Evolutionary conservation across 225 moss, liverwort and hornwort species (phyloP).

Genomic region (Polytrichum formosum): DNA sequence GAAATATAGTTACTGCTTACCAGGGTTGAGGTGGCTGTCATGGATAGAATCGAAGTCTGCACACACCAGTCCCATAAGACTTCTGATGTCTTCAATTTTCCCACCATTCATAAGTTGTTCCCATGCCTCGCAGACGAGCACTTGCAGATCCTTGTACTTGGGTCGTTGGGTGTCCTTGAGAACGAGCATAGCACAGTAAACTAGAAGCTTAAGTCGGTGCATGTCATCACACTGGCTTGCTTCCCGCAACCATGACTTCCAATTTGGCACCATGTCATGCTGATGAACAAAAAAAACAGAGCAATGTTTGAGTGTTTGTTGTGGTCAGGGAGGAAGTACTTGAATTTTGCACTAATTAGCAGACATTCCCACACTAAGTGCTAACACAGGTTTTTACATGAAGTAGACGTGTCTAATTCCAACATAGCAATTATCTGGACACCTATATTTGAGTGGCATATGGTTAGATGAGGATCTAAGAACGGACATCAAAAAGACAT

Average conservation of each 20-base stretch:
- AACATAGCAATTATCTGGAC: no score
- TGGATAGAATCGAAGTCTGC: slow-evolving; percentile 21
- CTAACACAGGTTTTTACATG: no score
- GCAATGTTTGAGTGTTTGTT: no score
- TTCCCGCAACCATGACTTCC: slow-evolving; percentile 44
- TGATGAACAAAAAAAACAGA: not conserved
- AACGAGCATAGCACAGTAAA: slow-evolving; percentile 39
- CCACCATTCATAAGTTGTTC: slow-evolving; percentile 20
- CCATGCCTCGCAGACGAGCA: slow-evolving; percentile 51
- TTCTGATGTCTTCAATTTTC: slow-evolving; percentile 28
- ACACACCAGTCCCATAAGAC: slow-evolving; percentile 30
- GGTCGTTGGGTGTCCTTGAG: slow-evolving; percentile 39
- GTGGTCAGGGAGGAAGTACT: no score
- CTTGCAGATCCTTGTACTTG: slow-evolving; percentile 45
- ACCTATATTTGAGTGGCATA: no score
- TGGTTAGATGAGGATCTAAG: no score
- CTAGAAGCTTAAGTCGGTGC: slow-evolving; percentile 29
- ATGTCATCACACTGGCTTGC: slow-evolving; percentile 30
- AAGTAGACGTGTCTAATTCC: no score
- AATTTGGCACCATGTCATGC: slow-evolving; percentile 47
- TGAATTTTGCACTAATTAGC: no score
- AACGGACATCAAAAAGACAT: no score
- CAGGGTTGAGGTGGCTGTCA: not conserved
- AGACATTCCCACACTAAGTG: no score
- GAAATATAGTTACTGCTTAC: not conserved